Evolutionary conservation across 495 filamentous ascomycete genomes (phyloP), one percentile per base, ranked within the genome.

Genomic region (Penicillium taxi): DNA sequence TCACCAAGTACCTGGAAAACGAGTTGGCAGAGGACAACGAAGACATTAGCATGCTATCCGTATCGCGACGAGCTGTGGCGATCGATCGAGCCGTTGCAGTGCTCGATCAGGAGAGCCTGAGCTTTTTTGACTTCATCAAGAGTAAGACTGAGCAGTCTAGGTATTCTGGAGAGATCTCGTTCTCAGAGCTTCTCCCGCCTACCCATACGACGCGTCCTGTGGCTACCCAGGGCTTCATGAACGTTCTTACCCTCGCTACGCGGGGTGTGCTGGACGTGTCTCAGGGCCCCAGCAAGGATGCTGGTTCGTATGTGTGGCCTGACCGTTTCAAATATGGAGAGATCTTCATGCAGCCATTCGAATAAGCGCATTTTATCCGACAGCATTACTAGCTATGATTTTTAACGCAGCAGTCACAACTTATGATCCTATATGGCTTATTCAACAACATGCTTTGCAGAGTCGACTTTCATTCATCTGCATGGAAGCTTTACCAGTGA

Each of bases 211-310:
- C 63, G 18, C 64, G 63, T 9, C 57, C 69, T 11, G 74, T 86
- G 1, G 82, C 81, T 24, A 80, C 79, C 6, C 82, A 87, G 47
- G 85, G 71, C 1, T 69, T 93, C 40, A 74, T 83, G 56, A 80
- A 90, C 58, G 68, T 78, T 9, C 71, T 93, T 11, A 66, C 73
- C 12, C 74, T 90, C 6, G 80, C 74, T 7, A 86, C 78, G 7
- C 83, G 77, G 61, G 70, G 67, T 1, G 49, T 76, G 33, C 24
- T 67, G 6, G 16, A 19, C 1, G 55, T 66, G 12, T 35, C 33
- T 11, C 64, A 66, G 43, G 50, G 52, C 1, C 29, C 20, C 0
- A 48, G 44, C 14, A 26, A 39, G 12, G 55, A 60, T 37, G 26
- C 23, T 2, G 59, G 56, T 8, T 35, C 20, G 9, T 47, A 44